Percentiles rank a stretch among this genome's conserved stretches.
phyloP scores from a whole-genome alignment of 2,329 filamentous ascomycete species.

The Bipolaris zeicola region DNA sequence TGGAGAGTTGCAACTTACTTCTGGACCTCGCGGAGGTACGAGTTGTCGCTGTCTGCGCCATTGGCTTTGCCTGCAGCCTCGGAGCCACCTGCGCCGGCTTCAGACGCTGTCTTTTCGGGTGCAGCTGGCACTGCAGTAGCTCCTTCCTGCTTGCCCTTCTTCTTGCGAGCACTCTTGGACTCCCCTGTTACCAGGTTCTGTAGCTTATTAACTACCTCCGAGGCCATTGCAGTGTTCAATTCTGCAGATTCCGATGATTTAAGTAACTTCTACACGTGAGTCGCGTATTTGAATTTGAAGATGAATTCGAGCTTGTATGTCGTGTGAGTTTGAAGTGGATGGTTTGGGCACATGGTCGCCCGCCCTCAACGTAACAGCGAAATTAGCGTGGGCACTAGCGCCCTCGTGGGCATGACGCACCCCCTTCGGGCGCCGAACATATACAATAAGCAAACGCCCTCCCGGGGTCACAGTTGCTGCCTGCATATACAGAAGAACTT shows the following conservation, averaged over 20 bases:
- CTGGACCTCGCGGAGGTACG: constrained; percentile 84
- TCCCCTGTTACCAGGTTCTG: constrained; percentile 63
- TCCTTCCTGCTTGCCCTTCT: constrained; percentile 54
- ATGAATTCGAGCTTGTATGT: constrained; percentile 10
- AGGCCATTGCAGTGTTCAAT: constrained; percentile 41
- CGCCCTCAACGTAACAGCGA: constrained; percentile 18
- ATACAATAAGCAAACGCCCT: not conserved
- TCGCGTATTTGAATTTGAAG: constrained; percentile 17
- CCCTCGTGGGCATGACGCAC: constrained; percentile 17
- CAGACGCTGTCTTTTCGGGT: constrained; percentile 43
- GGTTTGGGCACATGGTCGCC: constrained; percentile 18
- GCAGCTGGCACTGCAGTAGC: constrained; percentile 52
- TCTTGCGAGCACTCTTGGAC: constrained; percentile 60
- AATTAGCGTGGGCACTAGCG: constrained; percentile 21
- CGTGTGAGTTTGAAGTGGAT: constrained; percentile 17
- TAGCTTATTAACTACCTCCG: constrained; percentile 68
- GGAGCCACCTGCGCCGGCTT: constrained; percentile 38
- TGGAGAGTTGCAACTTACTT: constrained; percentile 67
- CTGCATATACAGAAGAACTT: not conserved
- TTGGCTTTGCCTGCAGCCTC: constrained; percentile 54
- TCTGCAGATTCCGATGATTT: constrained; percentile 14
- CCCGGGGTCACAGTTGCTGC: not conserved
- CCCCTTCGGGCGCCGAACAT: not conserved
- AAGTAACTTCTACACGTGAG: constrained; percentile 20
- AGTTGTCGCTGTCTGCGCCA: constrained; percentile 71